Conservation (phyloP, 345 rosid species). For the Litchi chinensis region DNA sequence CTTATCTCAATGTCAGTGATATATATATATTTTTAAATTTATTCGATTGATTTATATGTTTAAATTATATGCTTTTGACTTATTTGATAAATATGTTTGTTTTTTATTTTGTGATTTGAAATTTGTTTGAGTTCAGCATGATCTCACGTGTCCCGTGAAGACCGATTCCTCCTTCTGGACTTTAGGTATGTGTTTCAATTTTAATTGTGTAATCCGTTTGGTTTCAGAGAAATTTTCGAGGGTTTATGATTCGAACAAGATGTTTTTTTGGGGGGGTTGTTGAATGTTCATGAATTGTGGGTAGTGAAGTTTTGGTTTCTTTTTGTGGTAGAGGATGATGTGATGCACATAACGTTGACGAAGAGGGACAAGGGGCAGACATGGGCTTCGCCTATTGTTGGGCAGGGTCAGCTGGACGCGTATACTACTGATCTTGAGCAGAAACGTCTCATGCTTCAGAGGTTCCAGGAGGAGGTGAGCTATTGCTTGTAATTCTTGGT, state of each 20-base stretch:
- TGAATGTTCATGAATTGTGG: neutral
- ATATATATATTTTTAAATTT: neutral
- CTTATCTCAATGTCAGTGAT: slow-evolving; percentile 75
- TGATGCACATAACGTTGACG: slow-evolving; percentile 82
- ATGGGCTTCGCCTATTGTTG: slow-evolving; percentile 82
- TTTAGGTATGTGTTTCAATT: slow-evolving; percentile 43
- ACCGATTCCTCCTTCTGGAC: slow-evolving; percentile 95
- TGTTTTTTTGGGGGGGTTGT: neutral
- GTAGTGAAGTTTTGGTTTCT: neutral
- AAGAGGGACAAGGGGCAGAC: slow-evolving; percentile 95
- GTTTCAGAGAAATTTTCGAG: neutral
- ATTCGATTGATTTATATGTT: neutral
- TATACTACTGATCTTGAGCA: slow-evolving; percentile 72
- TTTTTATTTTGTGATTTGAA: neutral
- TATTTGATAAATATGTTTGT: neutral
- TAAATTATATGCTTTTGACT: neutral
- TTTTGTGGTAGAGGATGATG: slow-evolving; percentile 65
- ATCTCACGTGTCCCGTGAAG: slow-evolving; percentile 72
- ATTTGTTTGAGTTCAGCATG: slow-evolving; percentile 52
- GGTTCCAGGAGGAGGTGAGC: slow-evolving; percentile 93
- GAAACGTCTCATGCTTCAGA: slow-evolving; percentile 92
- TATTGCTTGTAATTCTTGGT: neutral
- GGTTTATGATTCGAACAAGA: neutral
- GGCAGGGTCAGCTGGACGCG: slow-evolving; percentile 79
- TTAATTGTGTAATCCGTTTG: neutral